A percentile compares a stretch with the other conserved stretches of the same genome.
Evolutionary conservation across 371 early-diverging fungal species (phyloP).

Genomic region (Funneliformis caledonium): DNA sequence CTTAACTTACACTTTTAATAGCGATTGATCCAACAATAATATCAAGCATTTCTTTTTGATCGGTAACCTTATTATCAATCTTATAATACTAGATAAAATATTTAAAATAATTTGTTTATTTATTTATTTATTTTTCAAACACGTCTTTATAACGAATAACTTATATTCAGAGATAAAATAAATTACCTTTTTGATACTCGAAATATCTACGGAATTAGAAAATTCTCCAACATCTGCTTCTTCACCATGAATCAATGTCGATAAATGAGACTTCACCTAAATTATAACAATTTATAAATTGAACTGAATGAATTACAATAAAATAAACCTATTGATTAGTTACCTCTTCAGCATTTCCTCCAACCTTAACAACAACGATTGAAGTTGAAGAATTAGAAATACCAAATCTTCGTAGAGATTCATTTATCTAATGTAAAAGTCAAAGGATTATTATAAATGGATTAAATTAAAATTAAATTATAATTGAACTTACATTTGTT

Average conservation of each 20-base stretch:
- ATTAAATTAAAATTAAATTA: slow-evolving; percentile 5
- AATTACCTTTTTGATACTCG: slow-evolving; percentile 50
- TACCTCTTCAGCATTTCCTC: slow-evolving; percentile 50
- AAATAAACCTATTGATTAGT: neutral
- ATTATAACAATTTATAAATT: neutral
- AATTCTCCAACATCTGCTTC: slow-evolving; percentile 48
- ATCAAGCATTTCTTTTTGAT: slow-evolving; percentile 30
- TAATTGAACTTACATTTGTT: slow-evolving; percentile 49
- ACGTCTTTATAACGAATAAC: neutral
- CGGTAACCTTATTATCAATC: slow-evolving; percentile 6
- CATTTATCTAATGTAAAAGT: slow-evolving; percentile 49
- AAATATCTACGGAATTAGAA: slow-evolving; percentile 43
- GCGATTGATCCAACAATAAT: slow-evolving; percentile 40
- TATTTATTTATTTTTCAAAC: neutral
- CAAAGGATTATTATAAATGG: slow-evolving; percentile 1
- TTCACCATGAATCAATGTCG: slow-evolving; percentile 51
- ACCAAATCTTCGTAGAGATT: slow-evolving; percentile 55
- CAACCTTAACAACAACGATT: slow-evolving; percentile 52
- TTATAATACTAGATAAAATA: slow-evolving; percentile 40
- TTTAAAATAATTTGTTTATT: too few relatives aligned
- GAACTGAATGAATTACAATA: neutral
- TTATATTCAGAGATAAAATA: neutral
- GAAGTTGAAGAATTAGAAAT: slow-evolving; percentile 48
- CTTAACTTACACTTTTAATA: slow-evolving; percentile 38
- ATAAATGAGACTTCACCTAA: slow-evolving; percentile 49